phyloP scores from a whole-genome alignment of 2,329 filamentous ascomycete species.

The Aspergillus sp. region DNA sequence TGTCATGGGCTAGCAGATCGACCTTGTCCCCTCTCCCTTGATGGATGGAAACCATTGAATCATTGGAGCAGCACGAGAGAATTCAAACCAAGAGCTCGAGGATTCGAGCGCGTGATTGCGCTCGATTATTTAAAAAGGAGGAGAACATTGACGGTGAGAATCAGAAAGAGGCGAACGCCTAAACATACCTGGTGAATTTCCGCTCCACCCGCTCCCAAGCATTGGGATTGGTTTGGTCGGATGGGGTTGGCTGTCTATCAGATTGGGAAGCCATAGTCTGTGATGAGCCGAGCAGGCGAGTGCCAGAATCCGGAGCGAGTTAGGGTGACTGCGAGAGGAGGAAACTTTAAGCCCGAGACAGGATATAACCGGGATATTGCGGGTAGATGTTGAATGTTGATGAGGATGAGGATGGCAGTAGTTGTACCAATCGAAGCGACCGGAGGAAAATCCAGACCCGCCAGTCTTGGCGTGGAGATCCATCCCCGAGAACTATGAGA shows the following conservation, averaged over 20 bases:
- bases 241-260: constrained; percentile 37
- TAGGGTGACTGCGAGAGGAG: neutral
- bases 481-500: neutral
- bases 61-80: neutral
- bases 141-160: neutral
- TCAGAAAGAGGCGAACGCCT: neutral
- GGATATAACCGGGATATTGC: neutral
- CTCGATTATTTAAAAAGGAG: no score
- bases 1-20: neutral
- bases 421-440: neutral
- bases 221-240: constrained; percentile 47
- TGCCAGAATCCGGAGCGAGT: neutral
- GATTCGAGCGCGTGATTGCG: neutral
- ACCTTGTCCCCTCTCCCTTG: neutral
- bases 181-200: constrained; percentile 65
- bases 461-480: constrained; percentile 31
- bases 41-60: neutral
- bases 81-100: neutral
- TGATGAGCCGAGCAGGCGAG: neutral
- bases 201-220: constrained; percentile 58
- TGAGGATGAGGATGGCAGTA: neutral
- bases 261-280: constrained; percentile 20
- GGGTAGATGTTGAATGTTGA: neutral
- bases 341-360: neutral
- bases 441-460: constrained; percentile 27